These are phyloP conservation scores for Quercus tomentella DNA, from an alignment of 331 rosid species.

Conservation along the genomic window DNA sequence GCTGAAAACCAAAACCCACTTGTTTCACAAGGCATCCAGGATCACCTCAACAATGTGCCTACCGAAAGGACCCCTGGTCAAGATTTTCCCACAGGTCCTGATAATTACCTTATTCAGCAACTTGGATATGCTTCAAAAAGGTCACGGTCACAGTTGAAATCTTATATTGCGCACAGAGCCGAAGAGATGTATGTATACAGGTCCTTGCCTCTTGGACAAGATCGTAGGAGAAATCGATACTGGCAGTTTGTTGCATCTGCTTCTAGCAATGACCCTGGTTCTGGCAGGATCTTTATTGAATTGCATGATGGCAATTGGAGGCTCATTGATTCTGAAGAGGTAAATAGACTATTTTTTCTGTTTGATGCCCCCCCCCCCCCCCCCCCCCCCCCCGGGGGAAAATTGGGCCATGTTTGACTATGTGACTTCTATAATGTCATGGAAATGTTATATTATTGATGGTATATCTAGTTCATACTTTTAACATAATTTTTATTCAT, in stretches of 20 bases:
- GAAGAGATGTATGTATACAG: constrained; percentile 96
- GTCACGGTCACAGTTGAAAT: constrained; percentile 91
- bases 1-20: constrained; percentile 57
- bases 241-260: constrained; percentile 98
- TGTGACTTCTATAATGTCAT: not conserved
- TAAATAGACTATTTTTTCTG: constrained; percentile 14
- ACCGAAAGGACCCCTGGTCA: constrained; percentile 51
- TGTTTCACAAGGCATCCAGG: constrained; percentile 31
- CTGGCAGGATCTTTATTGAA: constrained; percentile 93
- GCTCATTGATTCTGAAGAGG: constrained; percentile 96
- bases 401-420: not conserved
- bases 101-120: constrained; percentile 63
- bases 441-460: not conserved
- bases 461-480: not conserved
- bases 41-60: constrained; percentile 34
- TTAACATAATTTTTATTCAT: not conserved
- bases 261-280: constrained; percentile 93
- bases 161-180: constrained; percentile 84
- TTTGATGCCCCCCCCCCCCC: not conserved
- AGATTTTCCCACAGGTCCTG: constrained; percentile 64
- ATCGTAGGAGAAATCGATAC: constrained; percentile 91
- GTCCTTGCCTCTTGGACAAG: constrained; percentile 99
- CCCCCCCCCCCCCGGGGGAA: too few relatives aligned
- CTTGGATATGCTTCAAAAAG: constrained; percentile 77
- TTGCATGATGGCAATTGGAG: constrained; percentile 80